Evolutionary conservation across 345 rosid genomes (phyloP).

Genomic region (Salix udensis): DNA sequence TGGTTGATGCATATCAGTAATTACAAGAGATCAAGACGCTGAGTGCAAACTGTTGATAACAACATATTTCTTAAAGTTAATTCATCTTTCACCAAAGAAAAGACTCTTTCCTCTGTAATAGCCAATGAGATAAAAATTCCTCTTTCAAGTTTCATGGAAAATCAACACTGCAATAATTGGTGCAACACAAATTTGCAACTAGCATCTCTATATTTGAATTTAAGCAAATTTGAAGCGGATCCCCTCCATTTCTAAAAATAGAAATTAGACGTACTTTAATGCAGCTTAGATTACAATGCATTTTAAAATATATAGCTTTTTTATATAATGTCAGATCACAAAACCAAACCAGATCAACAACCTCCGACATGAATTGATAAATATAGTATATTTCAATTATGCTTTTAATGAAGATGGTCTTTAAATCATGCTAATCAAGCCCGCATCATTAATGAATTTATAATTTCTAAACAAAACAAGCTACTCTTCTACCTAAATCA

Average conservation of each 20-base stretch:
- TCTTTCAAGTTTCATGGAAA: background rate
- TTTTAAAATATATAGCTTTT: background rate
- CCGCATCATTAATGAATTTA: background rate
- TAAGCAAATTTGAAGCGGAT: background rate
- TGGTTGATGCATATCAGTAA: background rate
- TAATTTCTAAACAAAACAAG: background rate
- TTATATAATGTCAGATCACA: background rate
- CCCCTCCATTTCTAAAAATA: background rate
- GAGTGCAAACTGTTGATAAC: background rate
- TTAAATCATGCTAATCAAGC: background rate
- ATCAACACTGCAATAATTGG: background rate
- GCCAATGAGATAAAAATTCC: background rate
- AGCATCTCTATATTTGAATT: background rate
- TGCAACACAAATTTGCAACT: background rate
- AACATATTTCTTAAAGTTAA: background rate
- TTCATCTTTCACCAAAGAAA: background rate
- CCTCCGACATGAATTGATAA: background rate
- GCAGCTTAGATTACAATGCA: background rate
- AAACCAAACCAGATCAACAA: background rate
- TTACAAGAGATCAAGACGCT: background rate
- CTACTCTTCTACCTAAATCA: background rate
- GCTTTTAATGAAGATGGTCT: background rate
- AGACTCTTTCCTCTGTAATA: background rate
- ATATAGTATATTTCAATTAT: too few species aligned
- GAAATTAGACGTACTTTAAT: background rate